Base-by-base conservation (phyloP, 345 rosid species). In the Eucalyptus sp. region DNA sequence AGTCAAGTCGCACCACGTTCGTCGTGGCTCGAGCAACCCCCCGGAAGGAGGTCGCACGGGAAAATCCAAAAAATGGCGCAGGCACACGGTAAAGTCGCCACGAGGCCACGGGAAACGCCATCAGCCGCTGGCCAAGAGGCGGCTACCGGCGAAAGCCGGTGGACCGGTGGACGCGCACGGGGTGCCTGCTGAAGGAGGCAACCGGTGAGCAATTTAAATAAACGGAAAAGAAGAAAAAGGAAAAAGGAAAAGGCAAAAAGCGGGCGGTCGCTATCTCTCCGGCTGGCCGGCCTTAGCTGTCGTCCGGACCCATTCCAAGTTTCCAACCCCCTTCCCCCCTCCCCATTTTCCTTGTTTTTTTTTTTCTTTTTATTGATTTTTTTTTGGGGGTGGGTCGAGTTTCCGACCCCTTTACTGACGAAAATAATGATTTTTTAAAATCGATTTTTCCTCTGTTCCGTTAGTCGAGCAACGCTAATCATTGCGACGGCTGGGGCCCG, bases 341-440 rank as follows among this genome's bases (percentile, higher is more conserved):
- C 15, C 2, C 41, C 25, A 7, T 10, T 56, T 1, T 20, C 46
- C 0, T 37, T 20, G 46, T 37, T 33, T n/a, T n/a, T 33, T 33
- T 5, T 41, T 41, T 17, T 1, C 46, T 33, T 18, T 71, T 10
- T 12, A 58, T 58, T 58, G n/a, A 58, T 1, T 25, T 58, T 5
- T 25, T 10, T 58, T 25, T 3, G 10, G 10, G 10, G 54, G 2
- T 12, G 12, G 1, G 27, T 25, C 14, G 3, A 10, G 18, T 14
- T 7, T 37, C 83, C 27, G 62, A 56, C 33, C 68, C 33, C 27
- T 3, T 43, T 37, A 18, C 10, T 2, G 10, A 24, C 24, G 3
- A 10, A 11, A 37, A 20, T 2, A 11, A 3, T 64, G 7, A 7
- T n/a, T n/a, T 64, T 33, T 10, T 18, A 0, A 0, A 37, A 76